Base-by-base conservation (phyloP, 345 rosid species). In the Tarenaya hassleriana region DNA sequence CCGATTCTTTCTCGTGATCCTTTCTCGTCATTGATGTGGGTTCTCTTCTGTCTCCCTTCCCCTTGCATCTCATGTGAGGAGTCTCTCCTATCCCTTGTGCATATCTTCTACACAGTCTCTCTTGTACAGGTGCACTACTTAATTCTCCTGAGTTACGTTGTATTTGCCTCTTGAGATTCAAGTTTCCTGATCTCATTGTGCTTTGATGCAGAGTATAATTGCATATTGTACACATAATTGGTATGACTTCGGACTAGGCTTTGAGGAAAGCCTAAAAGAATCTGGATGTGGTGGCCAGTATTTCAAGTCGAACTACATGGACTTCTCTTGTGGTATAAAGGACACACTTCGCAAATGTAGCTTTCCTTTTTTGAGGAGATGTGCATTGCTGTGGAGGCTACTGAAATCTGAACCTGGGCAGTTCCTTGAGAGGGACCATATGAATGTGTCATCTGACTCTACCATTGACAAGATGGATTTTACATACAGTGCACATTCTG, bases 11-110 rank as follows among this genome's bases (percentile, higher is more conserved):
- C 76, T 34, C 90, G 61, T 68, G 98, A 92, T 68, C 87, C 96
- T 52, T 92, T 92, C 71, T 88, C 98, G 66, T 83, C 98, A 18
- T 76, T 92, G 70, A 88, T 88, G 88, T 92, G 96, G 97, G 69
- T 78, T 73, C 72, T 92, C 56, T 92, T 76, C 71, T 92, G 94
- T 68, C 98, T 88, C 65, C 98, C 98, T 24, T 65, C 43, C 59
- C 97, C 94, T 53, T 84, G 88, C 69, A 43, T 92, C 42, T 75
- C 76, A 16, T 83, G 98, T 45, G 66, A 79, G 70, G 83, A 85
- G 43, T 85, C 94, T 54, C 59, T 92, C 44, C 47, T 88, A 51
- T 75, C 95, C 43, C 84, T 88, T 50, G 80, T 92, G 67, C 98
- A 88, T 75, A 31, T 83, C 38, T 92, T 88, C 78, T 73, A 92